These are phyloP conservation scores for Ciborinia camelliae DNA, from an alignment of 2,329 filamentous ascomycete genomes.

Conservation along the genomic window DNA sequence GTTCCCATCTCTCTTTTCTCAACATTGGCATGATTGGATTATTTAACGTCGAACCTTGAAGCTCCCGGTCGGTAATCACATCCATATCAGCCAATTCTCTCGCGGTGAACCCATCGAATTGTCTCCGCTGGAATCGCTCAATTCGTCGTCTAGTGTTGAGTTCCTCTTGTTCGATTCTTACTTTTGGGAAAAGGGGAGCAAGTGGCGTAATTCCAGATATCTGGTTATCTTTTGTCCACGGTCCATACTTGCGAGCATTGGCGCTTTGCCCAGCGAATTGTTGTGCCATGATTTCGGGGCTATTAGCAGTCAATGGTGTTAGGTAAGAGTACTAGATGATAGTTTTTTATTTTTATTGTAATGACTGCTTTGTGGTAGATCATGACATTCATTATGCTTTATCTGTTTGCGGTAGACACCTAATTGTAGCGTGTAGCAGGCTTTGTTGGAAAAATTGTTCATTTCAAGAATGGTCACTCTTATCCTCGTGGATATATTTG, in stretches of 20 bases:
- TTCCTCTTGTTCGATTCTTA: background rate
- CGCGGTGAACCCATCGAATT: conserved; percentile 21
- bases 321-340: too few relatives aligned
- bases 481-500: too few relatives aligned
- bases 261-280: background rate
- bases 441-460: background rate
- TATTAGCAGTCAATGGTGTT: background rate
- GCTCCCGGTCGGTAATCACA: conserved; percentile 22
- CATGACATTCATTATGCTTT: background rate
- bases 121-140: conserved; percentile 15
- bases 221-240: background rate
- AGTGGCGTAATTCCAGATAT: conserved; percentile 15
- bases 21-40: conserved; percentile 23
- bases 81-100: conserved; percentile 25
- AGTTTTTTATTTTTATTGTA: background rate
- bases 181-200: background rate
- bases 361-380: too few relatives aligned
- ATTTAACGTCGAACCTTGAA: conserved; percentile 16
- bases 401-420: background rate
- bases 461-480: too few relatives aligned
- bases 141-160: background rate
- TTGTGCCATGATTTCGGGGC: background rate
- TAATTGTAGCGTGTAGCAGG: background rate
- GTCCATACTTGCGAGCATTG: conserved; percentile 6
- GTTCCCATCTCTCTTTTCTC: conserved; percentile 20